Evolutionary conservation across 2,329 filamentous ascomycete species (phyloP), one percentile per base, ranked within the genome.

Genomic region (Lithohypha guttulata): DNA sequence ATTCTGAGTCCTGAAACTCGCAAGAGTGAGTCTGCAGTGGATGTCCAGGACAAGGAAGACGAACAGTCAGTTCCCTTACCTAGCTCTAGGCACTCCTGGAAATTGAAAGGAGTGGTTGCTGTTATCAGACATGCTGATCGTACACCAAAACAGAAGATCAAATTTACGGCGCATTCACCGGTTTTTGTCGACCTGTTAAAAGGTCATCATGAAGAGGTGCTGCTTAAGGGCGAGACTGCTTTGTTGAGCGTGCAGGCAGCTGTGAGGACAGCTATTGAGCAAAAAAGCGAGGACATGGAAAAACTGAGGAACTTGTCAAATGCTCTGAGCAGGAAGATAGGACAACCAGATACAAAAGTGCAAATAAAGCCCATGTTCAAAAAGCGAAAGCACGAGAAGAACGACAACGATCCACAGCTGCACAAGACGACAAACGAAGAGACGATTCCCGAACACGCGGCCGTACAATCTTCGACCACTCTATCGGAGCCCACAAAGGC

Each of bases 311-410:
- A 84, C 28, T 70, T 98, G 34, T 80, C 82, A 42, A 89, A 89
- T 46, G 89, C 93, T 4, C 66, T 98, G 5, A 78, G 84, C 28
- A 93, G 91, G 63, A 98, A 98, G 60, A 86, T 87, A 2, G 79
- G 78, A 14, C 95, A 89, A 82, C 80, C 86, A 3, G 91, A 91
- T 1, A 98, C 91, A 1, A 98, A 98, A 59, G 86, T 98, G 2
- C 91, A 98, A 61, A 96, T 98, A 58, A 98, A 98, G 61, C 91
- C 91, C 7, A 94, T 98, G 86, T 98, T 98, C 61, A 79, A 87
- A 36, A 94, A 89, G 64, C 79, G 85, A 54, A 84, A 78, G 54
- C 73, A 77, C 2, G 75, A 82, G 35, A 75, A 79, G 47, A 42
- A 46, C 18, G n/a, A n/a, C n/a, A n/a, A n/a, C n/a, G n/a, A n/a